A percentile compares a stretch with the other conserved stretches of the same genome.
Evolutionary conservation across 2,329 filamentous ascomycete genomes (phyloP).

Genomic region (Pezicula carpinea): DNA sequence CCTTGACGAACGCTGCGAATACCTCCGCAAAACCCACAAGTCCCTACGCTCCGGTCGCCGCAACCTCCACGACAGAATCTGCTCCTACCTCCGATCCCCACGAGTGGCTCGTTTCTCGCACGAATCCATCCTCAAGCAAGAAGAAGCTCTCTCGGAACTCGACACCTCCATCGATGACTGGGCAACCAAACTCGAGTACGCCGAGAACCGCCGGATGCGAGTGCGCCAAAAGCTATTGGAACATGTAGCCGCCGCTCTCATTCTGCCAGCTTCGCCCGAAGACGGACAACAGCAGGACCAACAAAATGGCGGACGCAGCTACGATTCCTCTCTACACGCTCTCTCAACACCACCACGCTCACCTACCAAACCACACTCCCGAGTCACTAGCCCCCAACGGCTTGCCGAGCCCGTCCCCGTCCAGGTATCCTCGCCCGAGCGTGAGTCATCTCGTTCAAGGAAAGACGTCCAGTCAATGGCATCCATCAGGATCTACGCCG

Average conservation of each 20-base stretch:
- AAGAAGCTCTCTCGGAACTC: conserved; percentile 72
- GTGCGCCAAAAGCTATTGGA: conserved; percentile 78
- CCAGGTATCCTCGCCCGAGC: conserved; percentile 8
- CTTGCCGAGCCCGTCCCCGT: conserved; percentile 17
- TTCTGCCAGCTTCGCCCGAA: conserved; percentile 31
- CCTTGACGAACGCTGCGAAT: conserved; percentile 74
- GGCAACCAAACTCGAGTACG: conserved; percentile 73
- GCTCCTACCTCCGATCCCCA: conserved; percentile 69
- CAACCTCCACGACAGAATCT: conserved; percentile 72
- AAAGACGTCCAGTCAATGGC: background rate
- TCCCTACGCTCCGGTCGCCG: conserved; percentile 71
- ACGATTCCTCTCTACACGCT: conserved; percentile 1
- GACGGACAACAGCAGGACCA: conserved; percentile 32
- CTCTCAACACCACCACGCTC: conserved; percentile 22
- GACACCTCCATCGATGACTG: conserved; percentile 77
- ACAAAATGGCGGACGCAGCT: conserved; percentile 35
- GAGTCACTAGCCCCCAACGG: conserved; percentile 17
- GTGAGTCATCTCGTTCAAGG: background rate
- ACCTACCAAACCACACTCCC: conserved; percentile 30
- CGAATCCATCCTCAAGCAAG: conserved; percentile 73
- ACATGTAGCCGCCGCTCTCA: conserved; percentile 69
- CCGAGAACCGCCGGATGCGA: conserved; percentile 70
- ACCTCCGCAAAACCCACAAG: conserved; percentile 71
- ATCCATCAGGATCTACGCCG: conserved; percentile 50
- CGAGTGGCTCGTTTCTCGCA: conserved; percentile 67